phyloP scores from a whole-genome alignment of 129 eudicot species.

The Chrysanthemum makinoi region DNA sequence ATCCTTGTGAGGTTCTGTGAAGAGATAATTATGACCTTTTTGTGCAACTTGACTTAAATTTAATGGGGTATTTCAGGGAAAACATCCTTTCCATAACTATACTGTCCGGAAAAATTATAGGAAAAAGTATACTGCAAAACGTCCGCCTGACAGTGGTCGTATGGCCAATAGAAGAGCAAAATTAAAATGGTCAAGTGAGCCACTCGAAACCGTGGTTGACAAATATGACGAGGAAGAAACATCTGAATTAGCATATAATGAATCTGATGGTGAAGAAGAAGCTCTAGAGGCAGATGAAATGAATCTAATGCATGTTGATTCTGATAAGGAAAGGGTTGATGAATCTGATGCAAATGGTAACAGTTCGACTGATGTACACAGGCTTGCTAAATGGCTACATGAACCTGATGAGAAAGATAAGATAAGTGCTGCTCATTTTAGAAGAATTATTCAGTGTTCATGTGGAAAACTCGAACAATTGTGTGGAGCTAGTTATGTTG shows the following conservation, averaged over 20 bases:
- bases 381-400: constrained; percentile 79
- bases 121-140: constrained; percentile 39
- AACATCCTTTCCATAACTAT: constrained; percentile 91
- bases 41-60: neutral
- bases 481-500: constrained; percentile 56
- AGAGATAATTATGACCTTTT: neutral
- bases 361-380: constrained; percentile 27
- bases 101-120: constrained; percentile 77
- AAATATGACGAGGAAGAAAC: constrained; percentile 33
- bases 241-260: constrained; percentile 24
- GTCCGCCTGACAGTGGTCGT: constrained; percentile 27
- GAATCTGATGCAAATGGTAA: constrained; percentile 24
- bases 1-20: neutral
- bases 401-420: constrained; percentile 78
- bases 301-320: neutral
- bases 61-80: constrained; percentile 57
- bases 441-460: constrained; percentile 72
- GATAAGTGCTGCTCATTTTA: constrained; percentile 76
- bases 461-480: constrained; percentile 75
- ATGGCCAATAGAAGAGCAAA: constrained; percentile 37
- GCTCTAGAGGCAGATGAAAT: constrained; percentile 38
- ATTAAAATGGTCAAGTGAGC: constrained; percentile 33
- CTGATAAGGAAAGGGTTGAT: constrained; percentile 19
- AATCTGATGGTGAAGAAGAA: constrained; percentile 43
- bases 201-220: constrained; percentile 31